Evolutionary conservation across 2,329 filamentous ascomycete genomes (phyloP), one percentile per base, ranked within the genome.

Genomic region (Aureobasidium sp.): DNA sequence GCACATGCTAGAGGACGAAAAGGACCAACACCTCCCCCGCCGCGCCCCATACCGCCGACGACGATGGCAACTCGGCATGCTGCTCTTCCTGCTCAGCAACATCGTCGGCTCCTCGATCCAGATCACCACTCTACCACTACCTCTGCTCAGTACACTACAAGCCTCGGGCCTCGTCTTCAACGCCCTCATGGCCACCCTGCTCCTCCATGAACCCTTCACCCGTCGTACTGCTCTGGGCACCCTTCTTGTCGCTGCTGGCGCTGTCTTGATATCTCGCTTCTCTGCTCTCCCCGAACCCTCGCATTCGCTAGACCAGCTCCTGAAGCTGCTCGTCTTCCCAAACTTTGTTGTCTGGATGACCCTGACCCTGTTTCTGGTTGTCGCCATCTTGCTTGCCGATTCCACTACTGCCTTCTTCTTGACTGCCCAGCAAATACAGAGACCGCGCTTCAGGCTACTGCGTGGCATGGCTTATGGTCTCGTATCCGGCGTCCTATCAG

Each of bases 151-250:
- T 62, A 97, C 94, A 1, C 80, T 99, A 40, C 94, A 99, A 77
- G 93, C 93, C 19, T 96, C 93, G 3, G 94, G 94, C 48, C 82
- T 99, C 61, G 94, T 99, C 65, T 99, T 99, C 81, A 99, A 99
- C 79, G 96, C 93, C 62, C 91, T 97, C 74, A 96, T 95, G 81
- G 94, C 94, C 64, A 95, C 91, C 48, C 78, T 97, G 62, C 90
- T 97, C 70, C 83, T 99, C 52, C 87, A 89, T 70, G 93, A 99
- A 75, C 90, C 92, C 5, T 99, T 97, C 76, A 97, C 94, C 58
- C 85, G 84, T 73, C 95, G 91, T 82, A 97, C 93, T n/a, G 81
- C 96, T 40, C 84, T 90, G 70, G 94, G 94, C 40, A 99, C 94
- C 1, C 69, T 94, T 58, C 83, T 99, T 54, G 94, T 97, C 45